Percentiles rank a stretch among this genome's conserved stretches.
phyloP scores from a whole-genome alignment of 139 green algal genomes.

The Chlamydomonas sphaeroides region DNA sequence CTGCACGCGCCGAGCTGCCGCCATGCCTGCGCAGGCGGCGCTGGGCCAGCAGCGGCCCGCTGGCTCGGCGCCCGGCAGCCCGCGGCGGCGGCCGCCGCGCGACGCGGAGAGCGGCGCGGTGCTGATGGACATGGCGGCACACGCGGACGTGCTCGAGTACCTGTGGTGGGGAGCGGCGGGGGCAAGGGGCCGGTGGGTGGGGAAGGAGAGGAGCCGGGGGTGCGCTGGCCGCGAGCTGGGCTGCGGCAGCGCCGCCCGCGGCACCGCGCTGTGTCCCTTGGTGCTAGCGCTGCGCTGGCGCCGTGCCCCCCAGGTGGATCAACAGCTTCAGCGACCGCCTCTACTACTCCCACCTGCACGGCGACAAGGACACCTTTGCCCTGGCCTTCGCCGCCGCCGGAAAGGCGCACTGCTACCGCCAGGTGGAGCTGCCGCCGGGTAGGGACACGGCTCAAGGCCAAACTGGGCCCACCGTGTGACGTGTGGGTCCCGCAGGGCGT shows the following conservation, averaged over 20 bases:
- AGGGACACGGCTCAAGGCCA: too few species aligned
- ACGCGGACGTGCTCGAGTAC: constrained; percentile 65
- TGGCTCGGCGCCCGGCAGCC: not conserved
- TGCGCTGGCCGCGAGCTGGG: too few species aligned
- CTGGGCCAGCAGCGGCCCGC: not conserved
- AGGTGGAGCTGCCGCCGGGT: constrained; percentile 48
- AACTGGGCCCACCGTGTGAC: too few species aligned
- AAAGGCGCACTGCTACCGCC: constrained; percentile 58
- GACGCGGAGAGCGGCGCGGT: constrained; percentile 67
- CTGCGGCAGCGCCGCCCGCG: not conserved
- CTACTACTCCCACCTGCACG: constrained; percentile 39
- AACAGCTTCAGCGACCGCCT: constrained; percentile 37
- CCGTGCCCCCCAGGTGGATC: constrained; percentile 11
- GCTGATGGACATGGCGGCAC: constrained; percentile 54
- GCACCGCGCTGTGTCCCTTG: not conserved
- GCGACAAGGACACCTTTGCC: constrained; percentile 67
- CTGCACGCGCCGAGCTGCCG: not conserved
- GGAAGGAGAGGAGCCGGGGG: too few species aligned
- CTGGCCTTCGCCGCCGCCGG: constrained; percentile 62
- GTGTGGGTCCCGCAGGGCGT: too few species aligned
- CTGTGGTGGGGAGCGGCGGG: constrained; percentile 15
- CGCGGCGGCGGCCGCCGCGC: not conserved
- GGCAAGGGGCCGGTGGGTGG: too few species aligned
- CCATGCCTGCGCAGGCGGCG: not conserved
- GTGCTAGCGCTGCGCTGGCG: not conserved